phyloP scores from a whole-genome alignment of 768 basidiomycete species.

The Lyophyllum atratum region DNA sequence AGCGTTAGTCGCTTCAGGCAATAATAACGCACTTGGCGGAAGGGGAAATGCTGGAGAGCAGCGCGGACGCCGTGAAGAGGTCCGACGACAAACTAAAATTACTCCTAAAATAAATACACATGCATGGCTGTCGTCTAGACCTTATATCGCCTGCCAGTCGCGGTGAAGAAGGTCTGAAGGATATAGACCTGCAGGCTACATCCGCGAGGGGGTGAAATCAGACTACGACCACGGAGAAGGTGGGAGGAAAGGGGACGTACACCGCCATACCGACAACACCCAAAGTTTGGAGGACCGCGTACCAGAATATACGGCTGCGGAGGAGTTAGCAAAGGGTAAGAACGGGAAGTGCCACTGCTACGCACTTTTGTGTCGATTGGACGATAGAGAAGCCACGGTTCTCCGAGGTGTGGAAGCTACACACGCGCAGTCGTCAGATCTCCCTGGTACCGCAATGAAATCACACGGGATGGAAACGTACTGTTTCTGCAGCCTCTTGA shows the following conservation, averaged over 20 bases:
- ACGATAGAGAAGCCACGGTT: slow-evolving; percentile 94
- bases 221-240: not conserved
- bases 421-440: slow-evolving; percentile 1
- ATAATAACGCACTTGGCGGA: no score
- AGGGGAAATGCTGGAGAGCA: not conserved
- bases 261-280: slow-evolving; percentile 84
- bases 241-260: slow-evolving; percentile 47
- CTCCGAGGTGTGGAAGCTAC: slow-evolving; percentile 91
- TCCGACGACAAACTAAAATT: not conserved
- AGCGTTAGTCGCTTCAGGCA: no score
- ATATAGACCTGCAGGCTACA: slow-evolving; percentile 85
- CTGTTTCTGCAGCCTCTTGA: slow-evolving; percentile 95
- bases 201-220: not conserved
- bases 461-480: slow-evolving; percentile 45
- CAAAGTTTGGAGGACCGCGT: slow-evolving; percentile 78
- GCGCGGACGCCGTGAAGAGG: not conserved
- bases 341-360: not conserved
- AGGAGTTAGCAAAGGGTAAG: slow-evolving; percentile 5
- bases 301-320: slow-evolving; percentile 90
- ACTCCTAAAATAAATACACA: slow-evolving; percentile 8
- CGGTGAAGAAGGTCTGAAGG: slow-evolving; percentile 96
- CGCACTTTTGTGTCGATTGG: slow-evolving; percentile 84
- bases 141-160: slow-evolving; percentile 87
- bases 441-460: not conserved
- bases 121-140: slow-evolving; percentile 49